phyloP scores from a whole-genome alignment of 2,329 filamentous ascomycete species.

The Proliferodiscus dingleyae region DNA sequence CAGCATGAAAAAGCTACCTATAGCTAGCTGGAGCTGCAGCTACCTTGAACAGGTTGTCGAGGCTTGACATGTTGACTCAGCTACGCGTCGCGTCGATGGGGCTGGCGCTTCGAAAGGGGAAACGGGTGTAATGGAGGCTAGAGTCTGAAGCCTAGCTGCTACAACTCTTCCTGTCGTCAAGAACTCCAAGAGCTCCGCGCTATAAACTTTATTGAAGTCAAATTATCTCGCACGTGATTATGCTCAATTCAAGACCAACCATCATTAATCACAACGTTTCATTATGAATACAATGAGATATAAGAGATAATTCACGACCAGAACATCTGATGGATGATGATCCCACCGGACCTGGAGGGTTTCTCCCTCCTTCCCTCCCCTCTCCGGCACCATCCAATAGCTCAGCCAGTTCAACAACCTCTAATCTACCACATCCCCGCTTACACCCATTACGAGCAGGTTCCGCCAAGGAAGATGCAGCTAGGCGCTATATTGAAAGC shows the following conservation, averaged over 20 bases:
- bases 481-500: conserved; percentile 52
- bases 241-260: not conserved
- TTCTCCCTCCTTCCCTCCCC: conserved; percentile 42
- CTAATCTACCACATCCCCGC: conserved; percentile 51
- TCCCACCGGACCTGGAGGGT: conserved; percentile 40
- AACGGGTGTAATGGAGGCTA: not conserved
- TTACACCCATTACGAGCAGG: conserved; percentile 48
- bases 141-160: too few relatives aligned
- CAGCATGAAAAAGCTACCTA: too few relatives aligned
- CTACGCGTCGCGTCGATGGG: not conserved
- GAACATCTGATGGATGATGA: conserved; percentile 7
- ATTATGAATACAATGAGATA: not conserved
- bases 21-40: not conserved
- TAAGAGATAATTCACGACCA: not conserved
- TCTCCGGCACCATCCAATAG: conserved; percentile 51
- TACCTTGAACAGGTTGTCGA: conserved; percentile 4
- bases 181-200: too few relatives aligned
- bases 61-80: not conserved
- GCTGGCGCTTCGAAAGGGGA: not conserved
- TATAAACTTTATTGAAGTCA: too few relatives aligned
- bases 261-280: not conserved
- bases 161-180: too few relatives aligned
- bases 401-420: conserved; percentile 34
- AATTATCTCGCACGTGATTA: conserved; percentile 1
- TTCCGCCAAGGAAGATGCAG: conserved; percentile 55